Conservation (phyloP, 1,284 basidiomycete species). For the Rhodotorula sp. region DNA sequence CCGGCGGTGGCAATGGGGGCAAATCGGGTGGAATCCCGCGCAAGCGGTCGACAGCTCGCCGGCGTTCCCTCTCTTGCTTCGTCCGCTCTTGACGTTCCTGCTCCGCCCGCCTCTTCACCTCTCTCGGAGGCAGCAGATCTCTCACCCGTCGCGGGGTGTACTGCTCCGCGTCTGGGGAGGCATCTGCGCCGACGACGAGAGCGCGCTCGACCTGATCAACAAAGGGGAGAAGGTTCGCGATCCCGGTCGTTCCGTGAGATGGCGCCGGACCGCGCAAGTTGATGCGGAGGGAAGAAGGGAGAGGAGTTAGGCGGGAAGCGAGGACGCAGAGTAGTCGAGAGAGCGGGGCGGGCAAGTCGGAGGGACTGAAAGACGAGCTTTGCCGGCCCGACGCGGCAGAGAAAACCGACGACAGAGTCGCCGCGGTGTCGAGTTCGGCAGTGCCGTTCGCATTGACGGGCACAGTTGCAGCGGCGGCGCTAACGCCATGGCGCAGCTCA, state of each 20-base stretch:
- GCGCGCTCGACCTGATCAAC: constrained; percentile 10
- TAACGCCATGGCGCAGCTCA: not conserved
- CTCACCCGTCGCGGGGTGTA: not conserved
- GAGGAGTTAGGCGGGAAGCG: not conserved
- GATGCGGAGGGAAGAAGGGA: not conserved
- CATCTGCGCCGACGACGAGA: not conserved
- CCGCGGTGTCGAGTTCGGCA: not conserved
- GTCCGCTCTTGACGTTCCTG: not conserved
- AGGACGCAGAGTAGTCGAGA: not conserved
- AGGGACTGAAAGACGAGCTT: not conserved
- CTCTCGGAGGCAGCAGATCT: not conserved
- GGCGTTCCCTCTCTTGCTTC: not conserved
- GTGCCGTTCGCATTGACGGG: not conserved
- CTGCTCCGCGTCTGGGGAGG: not conserved
- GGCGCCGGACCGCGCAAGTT: not conserved
- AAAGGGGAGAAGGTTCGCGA: not conserved
- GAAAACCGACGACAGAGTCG: not conserved
- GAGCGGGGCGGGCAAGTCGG: not conserved
- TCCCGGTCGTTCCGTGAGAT: not conserved
- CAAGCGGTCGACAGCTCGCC: not conserved
- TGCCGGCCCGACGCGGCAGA: not conserved
- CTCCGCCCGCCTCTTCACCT: not conserved
- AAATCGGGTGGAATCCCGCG: not conserved
- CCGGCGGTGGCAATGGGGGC: not conserved
- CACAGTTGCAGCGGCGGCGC: no score